These are phyloP conservation scores for Curvularia sp. DNA, from an alignment of 2,329 filamentous ascomycete genomes.

Conservation along the genomic window DNA sequence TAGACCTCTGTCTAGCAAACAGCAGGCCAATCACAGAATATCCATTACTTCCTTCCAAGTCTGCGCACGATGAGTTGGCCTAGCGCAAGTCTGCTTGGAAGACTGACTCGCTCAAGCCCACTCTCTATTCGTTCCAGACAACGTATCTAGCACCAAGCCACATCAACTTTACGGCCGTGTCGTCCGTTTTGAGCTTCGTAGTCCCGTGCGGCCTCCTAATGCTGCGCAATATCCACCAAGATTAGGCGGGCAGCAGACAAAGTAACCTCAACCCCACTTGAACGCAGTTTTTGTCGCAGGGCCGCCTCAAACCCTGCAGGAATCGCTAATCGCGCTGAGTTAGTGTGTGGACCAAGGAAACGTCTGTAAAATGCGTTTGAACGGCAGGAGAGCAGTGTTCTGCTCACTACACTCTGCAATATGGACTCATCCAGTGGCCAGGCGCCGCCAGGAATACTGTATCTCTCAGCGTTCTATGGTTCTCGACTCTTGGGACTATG, in stretches of 20 bases:
- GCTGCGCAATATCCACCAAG: not conserved
- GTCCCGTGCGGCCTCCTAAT: not conserved
- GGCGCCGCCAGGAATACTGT: not conserved
- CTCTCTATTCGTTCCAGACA: not conserved
- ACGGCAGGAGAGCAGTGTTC: not conserved
- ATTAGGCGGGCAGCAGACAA: slow-evolving; percentile 2
- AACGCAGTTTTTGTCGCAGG: not conserved
- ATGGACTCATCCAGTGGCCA: not conserved
- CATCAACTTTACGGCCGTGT: not conserved
- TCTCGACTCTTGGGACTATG: slow-evolving; percentile 20
- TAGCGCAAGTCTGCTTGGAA: not conserved
- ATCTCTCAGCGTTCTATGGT: slow-evolving; percentile 2
- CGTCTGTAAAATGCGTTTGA: not conserved
- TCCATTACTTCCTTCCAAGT: not conserved
- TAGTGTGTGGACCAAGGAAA: not conserved
- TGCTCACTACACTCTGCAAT: not conserved
- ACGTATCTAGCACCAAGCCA: not conserved
- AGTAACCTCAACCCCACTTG: slow-evolving; percentile 2
- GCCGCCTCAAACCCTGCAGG: not conserved
- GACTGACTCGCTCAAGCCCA: not conserved
- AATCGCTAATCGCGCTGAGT: not conserved
- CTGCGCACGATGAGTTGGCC: not conserved
- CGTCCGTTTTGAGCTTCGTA: not conserved
- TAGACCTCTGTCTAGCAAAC: not conserved
- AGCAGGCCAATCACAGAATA: not conserved